phyloP scores from a whole-genome alignment of 108 stramenopile genomes.

The Nitzschia sp. region DNA sequence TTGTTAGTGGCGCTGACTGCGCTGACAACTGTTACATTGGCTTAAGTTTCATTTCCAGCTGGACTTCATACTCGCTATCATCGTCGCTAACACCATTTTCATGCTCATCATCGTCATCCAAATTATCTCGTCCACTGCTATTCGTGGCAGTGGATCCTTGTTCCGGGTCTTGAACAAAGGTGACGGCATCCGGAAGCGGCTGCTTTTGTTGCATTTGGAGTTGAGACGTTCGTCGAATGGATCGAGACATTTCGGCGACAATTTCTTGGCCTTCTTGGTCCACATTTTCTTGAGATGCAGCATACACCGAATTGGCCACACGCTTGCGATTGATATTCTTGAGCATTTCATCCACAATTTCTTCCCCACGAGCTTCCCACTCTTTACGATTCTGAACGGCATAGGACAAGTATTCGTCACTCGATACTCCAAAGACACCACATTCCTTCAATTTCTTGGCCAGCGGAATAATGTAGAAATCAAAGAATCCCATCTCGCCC shows the following conservation, averaged over 20 bases:
- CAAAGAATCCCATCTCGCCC: conserved; percentile 5
- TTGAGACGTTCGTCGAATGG: neutral
- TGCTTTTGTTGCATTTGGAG: too few relatives aligned
- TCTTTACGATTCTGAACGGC: conserved; percentile 9
- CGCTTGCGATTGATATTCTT: neutral
- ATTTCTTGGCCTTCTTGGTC: neutral
- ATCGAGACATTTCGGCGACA: neutral
- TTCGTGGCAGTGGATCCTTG: neutral
- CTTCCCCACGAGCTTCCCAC: conserved; percentile 14
- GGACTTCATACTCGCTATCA: neutral
- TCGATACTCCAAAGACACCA: conserved; percentile 8
- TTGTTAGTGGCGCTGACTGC: too few relatives aligned
- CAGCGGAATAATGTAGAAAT: conserved; percentile 3
- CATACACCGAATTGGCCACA: neutral
- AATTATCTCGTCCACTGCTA: neutral
- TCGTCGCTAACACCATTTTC: neutral
- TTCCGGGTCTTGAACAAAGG: too few relatives aligned
- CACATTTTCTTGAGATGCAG: neutral
- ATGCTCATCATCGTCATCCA: neutral
- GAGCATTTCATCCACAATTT: conserved; percentile 10
- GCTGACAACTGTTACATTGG: neutral
- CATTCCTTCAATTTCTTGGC: conserved; percentile 7
- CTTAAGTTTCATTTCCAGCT: neutral
- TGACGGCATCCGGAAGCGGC: too few relatives aligned
- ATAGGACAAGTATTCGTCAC: neutral